Conservation (phyloP, 1,139 yeast genomes). For the Citeromyces hawaiiensis region DNA sequence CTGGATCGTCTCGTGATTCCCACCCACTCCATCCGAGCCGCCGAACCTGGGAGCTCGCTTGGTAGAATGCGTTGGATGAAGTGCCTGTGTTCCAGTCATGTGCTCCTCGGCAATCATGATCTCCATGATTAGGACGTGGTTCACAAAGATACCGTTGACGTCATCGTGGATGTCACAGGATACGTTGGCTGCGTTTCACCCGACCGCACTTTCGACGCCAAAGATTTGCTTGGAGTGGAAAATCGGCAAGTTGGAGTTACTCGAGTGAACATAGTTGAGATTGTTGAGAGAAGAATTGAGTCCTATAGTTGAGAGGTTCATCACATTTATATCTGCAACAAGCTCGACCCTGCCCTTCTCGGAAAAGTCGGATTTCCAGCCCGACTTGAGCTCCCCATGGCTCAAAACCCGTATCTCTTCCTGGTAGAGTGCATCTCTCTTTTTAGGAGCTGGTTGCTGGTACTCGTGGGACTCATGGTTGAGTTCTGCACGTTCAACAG, state of each 20-base stretch:
- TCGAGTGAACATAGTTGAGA: slow-evolving; percentile 17
- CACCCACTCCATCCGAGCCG: slow-evolving; percentile 1
- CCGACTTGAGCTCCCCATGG: slow-evolving; percentile 70
- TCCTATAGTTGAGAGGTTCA: slow-evolving; percentile 42
- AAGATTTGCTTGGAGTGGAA: slow-evolving; percentile 15
- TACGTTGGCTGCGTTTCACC: slow-evolving; percentile 29
- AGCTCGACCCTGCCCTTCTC: slow-evolving; percentile 68
- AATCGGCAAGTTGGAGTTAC: slow-evolving; percentile 15
- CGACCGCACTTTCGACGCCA: slow-evolving; percentile 8
- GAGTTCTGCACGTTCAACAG: slow-evolving; percentile 3
- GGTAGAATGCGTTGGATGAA: slow-evolving; percentile 3
- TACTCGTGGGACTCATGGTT: slow-evolving; percentile 3
- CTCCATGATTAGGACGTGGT: slow-evolving; percentile 70
- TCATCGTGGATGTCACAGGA: slow-evolving; percentile 80
- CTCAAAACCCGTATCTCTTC: slow-evolving; percentile 67
- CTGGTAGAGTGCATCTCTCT: slow-evolving; percentile 32
- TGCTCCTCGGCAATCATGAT: slow-evolving; percentile 89
- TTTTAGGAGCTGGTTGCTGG: slow-evolving; percentile 11
- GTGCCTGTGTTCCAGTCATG: slow-evolving; percentile 19
- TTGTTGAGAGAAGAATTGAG: slow-evolving; percentile 21
- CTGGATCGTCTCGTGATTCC: not conserved
- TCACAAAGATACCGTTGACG: slow-evolving; percentile 59
- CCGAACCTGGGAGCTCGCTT: slow-evolving; percentile 1
- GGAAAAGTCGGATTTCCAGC: slow-evolving; percentile 90
- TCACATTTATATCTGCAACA: slow-evolving; percentile 52